Base-by-base conservation (phyloP, 192 early-diverging fungal genomes). In the Chytriomyces sp. region DNA sequence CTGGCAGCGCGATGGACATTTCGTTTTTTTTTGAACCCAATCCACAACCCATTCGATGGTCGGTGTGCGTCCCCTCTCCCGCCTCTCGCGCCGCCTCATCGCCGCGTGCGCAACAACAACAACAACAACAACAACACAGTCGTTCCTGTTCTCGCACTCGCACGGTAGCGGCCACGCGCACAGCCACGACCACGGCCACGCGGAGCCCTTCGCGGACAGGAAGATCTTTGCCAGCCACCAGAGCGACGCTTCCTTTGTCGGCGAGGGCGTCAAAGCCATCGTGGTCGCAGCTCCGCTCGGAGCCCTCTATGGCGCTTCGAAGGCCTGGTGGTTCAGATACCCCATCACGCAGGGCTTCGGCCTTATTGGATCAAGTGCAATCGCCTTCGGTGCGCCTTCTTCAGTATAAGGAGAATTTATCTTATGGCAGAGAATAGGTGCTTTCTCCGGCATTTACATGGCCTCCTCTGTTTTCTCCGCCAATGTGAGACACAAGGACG, bases 401-500 rank as follows among this genome's bases (percentile, higher is more conserved):
- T 61, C 44, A n/a, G 1, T 49, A 14, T 14, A 49, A 49, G 17
- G 14, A 22, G 17, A 49, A 0, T 22, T n/a, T n/a, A 49, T 49
- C 22, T 49, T 22, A 22, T 49, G 44, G 17, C 22, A 22, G 44
- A 49, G 44, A 22, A 14, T 49, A 14, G 44, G 44, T 49, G 44
- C 22, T 49, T 14, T n/a, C 44, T 49, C 44, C 39, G 73, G 52
- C 26, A 52, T 65, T 32, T 74, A 65, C 55, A 12, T 39, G 5
- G 73, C 30, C 8, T 22, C 55, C 4, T 41, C 55, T 33, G 25
- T 31, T 2, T 28, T 66, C 36, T 72, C 54, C n/a, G 73, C 73
- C 32, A 44, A 74, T 0, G 34, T 39, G 14, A 64, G 73, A 57
- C 30, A 66, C 33, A 74, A 74, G 53, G 73, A 74, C 39, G 73